These are phyloP conservation scores for Rhizophlyctis rosea DNA, from an alignment of 192 early-diverging fungal genomes.

Conservation along the genomic window DNA sequence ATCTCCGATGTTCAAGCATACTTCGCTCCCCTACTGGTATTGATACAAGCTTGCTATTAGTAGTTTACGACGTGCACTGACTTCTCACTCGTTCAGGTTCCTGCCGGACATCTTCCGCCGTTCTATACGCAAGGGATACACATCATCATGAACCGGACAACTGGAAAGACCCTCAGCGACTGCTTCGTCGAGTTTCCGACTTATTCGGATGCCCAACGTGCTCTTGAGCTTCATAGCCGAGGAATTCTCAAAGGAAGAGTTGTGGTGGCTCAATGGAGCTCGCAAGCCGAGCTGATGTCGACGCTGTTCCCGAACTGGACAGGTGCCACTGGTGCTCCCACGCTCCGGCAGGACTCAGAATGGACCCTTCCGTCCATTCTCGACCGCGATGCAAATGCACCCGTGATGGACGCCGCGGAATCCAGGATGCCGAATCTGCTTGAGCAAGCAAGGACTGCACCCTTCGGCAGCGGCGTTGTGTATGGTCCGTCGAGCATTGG, in stretches of 20 bases:
- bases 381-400: too few species aligned
- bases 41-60: too few species aligned
- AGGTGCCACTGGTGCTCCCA: too few species aligned
- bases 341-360: too few species aligned
- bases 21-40: slow-evolving; percentile 22
- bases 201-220: slow-evolving; percentile 46
- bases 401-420: too few species aligned
- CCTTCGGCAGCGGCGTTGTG: slow-evolving; percentile 6
- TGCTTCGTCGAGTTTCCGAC: slow-evolving; percentile 64
- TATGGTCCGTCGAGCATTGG: neutral
- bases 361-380: too few species aligned
- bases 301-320: slow-evolving; percentile 33
- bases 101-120: slow-evolving; percentile 26
- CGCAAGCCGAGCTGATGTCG: slow-evolving; percentile 33
- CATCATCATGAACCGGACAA: slow-evolving; percentile 58
- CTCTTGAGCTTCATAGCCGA: slow-evolving; percentile 53
- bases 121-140: slow-evolving; percentile 40
- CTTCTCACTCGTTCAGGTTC: too few species aligned
- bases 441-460: too few species aligned
- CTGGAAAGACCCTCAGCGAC: slow-evolving; percentile 71
- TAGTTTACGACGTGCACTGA: too few species aligned
- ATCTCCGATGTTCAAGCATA: slow-evolving; percentile 32
- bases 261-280: slow-evolving; percentile 40
- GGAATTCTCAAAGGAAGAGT: slow-evolving; percentile 61
- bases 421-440: too few species aligned